Base-by-base conservation (phyloP, 1,139 yeast genomes). In the Spathaspora sp. region DNA sequence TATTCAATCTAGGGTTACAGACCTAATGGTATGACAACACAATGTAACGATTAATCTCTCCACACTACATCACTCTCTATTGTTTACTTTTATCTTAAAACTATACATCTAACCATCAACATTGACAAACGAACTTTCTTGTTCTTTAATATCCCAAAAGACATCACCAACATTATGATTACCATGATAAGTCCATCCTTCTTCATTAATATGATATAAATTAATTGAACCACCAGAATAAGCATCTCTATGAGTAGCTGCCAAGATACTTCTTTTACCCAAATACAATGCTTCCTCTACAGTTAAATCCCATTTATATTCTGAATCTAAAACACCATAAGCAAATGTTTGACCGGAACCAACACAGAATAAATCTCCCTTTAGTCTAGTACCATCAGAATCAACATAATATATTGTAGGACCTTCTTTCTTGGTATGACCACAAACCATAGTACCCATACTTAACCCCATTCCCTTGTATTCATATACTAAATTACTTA, bases 281-380 rank as follows among this genome's bases (percentile, higher is more conserved):
- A 93, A 78, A 59, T 86, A 88, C 55, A 95, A 78, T 3, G 99
- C 99, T 51, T 93, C 98, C 54, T 93, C 98, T 7, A 88, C 95
- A 1, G 87, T 64, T 55, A 91, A 70, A 60, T 91, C 97, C 96
- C 96, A 89, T 58, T 78, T 80, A 70, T 89, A 88, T 58, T 88
- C 90, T 33, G 96, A 81, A 66, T 93, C 99, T 55, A 93, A 77
- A 23, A 93, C 99, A 77, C 99, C 99, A 63, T 93, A 93, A n/a
- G 99, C 99, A 70, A 93, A 93, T 1, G 99, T 93, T 72, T 93
- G 99, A 69, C 99, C 99, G 1, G 98, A 91, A 42, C 99, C 99
- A 31, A 93, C 99, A 76, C 97, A 90, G 70, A 95, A 95, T 53
- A 90, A 61, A 61, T 93, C 97, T 48, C 99, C 99, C 67, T 89